Conservation (phyloP, 192 early-diverging fungal species). For the Geranomyces michiganensis region DNA sequence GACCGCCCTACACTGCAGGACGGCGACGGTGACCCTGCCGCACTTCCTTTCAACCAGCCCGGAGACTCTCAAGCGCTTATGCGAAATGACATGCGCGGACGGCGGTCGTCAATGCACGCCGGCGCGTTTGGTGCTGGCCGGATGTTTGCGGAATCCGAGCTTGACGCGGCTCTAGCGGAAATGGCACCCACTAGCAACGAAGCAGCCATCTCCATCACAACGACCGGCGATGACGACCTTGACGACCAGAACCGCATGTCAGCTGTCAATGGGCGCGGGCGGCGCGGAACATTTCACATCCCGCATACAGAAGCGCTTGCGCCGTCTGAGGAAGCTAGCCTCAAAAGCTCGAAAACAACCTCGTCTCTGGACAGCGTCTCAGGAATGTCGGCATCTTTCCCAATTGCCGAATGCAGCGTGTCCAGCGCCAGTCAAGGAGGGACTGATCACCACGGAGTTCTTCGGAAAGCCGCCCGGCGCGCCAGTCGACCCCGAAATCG, state of each 20-base stretch:
- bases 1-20: no score
- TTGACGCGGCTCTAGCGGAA: slow-evolving; percentile 26
- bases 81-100: slow-evolving; percentile 17
- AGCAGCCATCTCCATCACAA: not conserved
- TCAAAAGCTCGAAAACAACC: not conserved
- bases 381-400: not conserved
- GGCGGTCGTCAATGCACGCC: slow-evolving; percentile 26
- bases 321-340: not conserved
- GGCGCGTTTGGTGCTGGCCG: slow-evolving; percentile 27
- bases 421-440: not conserved
- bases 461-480: not conserved
- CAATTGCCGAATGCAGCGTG: not conserved
- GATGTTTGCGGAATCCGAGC: slow-evolving; percentile 12
- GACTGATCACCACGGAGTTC: not conserved
- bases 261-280: not conserved
- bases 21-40: no score
- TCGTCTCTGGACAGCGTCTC: not conserved
- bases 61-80: not conserved
- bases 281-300: not conserved
- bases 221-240: not conserved
- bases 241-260: no score
- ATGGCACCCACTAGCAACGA: not conserved
- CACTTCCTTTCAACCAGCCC: not conserved
- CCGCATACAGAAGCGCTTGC: not conserved
- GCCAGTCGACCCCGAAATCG: slow-evolving; percentile 1